These are phyloP conservation scores for Thalassiosira exigua DNA, from an alignment of 352 stramenopile genomes.

Conservation along the genomic window DNA sequence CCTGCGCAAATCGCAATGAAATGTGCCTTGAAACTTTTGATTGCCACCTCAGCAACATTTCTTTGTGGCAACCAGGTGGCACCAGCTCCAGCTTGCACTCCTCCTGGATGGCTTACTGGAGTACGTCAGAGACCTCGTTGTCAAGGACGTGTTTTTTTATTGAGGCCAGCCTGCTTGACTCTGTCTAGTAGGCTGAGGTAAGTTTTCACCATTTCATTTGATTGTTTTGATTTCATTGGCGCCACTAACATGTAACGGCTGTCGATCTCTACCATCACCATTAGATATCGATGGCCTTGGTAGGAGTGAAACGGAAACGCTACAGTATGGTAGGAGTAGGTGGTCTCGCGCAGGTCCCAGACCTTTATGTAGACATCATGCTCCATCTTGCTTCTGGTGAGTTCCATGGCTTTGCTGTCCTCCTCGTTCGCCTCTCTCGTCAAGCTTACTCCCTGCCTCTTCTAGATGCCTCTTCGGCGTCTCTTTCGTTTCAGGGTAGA, in stretches of 20 bases:
- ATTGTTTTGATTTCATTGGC: conserved; percentile 44
- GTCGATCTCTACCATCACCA: conserved; percentile 66
- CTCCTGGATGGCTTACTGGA: conserved; percentile 40
- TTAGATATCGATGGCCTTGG: conserved; percentile 57
- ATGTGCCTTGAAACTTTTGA: conserved; percentile 69
- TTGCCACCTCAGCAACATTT: conserved; percentile 63
- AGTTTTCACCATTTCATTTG: conserved; percentile 20
- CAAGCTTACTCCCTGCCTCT: conserved; percentile 42
- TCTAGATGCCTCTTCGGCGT: conserved; percentile 55
- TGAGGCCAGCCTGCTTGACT: conserved; percentile 16
- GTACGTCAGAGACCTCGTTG: conserved; percentile 34
- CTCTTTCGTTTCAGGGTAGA: conserved; percentile 25
- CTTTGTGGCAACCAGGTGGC: conserved; percentile 42
- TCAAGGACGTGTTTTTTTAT: conserved; percentile 47
- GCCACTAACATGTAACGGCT: conserved; percentile 57
- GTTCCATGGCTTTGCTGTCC: background rate
- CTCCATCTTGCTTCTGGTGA: conserved; percentile 10
- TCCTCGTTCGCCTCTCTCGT: background rate
- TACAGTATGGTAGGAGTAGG: conserved; percentile 60
- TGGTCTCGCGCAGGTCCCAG: conserved; percentile 16
- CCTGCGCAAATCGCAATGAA: conserved; percentile 55
- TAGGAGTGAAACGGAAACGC: conserved; percentile 41
- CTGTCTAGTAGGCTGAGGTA: conserved; percentile 17
- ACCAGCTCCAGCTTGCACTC: conserved; percentile 40
- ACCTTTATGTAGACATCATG: conserved; percentile 37